These are phyloP conservation scores for Komagataella ulmi DNA, from an alignment of 805 yeast species.

Conservation along the genomic window DNA sequence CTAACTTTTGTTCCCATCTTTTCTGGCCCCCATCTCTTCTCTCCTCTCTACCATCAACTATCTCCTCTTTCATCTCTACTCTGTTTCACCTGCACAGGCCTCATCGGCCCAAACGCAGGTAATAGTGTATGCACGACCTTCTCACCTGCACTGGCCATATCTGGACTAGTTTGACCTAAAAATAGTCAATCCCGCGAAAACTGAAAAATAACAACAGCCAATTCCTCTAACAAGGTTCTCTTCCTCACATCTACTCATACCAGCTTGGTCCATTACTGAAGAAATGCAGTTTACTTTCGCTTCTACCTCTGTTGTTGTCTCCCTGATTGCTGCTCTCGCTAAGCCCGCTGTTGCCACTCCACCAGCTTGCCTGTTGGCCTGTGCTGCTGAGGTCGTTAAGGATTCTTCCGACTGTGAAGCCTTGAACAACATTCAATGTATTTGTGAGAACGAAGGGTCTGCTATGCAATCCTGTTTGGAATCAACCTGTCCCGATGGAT, in stretches of 20 bases:
- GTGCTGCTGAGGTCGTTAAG: constrained; percentile 62
- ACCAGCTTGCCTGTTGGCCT: constrained; percentile 86
- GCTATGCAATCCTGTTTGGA: constrained; percentile 51
- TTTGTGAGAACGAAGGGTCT: constrained; percentile 44
- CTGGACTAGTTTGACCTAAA: not conserved
- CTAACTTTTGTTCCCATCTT: not conserved
- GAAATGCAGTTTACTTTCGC: not conserved
- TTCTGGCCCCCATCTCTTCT: not conserved
- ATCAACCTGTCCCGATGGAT: constrained; percentile 53
- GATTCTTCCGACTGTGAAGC: constrained; percentile 37
- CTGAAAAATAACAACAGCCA: constrained; percentile 10
- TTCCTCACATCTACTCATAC: not conserved
- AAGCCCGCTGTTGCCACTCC: constrained; percentile 46
- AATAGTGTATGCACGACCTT: not conserved
- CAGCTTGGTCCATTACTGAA: not conserved
- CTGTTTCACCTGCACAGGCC: not conserved
- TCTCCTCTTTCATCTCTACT: no score
- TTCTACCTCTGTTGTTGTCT: constrained; percentile 1
- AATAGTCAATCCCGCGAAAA: constrained; percentile 1
- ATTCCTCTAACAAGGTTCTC: not conserved
- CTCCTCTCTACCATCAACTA: no score
- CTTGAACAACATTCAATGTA: constrained; percentile 53
- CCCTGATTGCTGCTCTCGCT: constrained; percentile 7
- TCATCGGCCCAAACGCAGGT: not conserved
- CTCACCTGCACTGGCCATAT: not conserved